Evolutionary conservation across 1,284 basidiomycete species (phyloP).

Genomic region (Serendipita sp.): DNA sequence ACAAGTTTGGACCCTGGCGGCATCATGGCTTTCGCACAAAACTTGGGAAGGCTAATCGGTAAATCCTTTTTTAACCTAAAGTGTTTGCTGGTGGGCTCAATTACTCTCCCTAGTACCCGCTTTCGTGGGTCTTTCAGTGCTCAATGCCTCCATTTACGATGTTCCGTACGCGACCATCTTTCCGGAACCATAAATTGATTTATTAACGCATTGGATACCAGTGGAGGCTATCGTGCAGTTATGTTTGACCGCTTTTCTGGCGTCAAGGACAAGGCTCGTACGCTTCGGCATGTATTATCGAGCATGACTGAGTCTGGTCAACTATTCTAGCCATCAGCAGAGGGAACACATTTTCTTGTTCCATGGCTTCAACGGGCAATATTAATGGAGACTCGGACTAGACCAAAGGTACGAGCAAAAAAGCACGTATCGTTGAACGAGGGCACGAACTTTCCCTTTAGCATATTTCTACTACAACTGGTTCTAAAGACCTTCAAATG

Average conservation of each 20-base stretch:
- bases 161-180: constrained; percentile 35
- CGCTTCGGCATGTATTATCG: not conserved
- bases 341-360: constrained; percentile 96
- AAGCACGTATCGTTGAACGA: not conserved
- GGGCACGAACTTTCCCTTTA: constrained; percentile 19
- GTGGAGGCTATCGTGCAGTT: constrained; percentile 83
- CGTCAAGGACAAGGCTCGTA: constrained; percentile 60
- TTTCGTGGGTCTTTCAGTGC: constrained; percentile 47
- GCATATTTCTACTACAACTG: constrained; percentile 96
- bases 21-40: not conserved
- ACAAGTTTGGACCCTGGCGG: not conserved
- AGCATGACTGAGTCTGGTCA: not conserved
- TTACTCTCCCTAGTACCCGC: constrained; percentile 45
- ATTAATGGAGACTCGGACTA: constrained; percentile 94
- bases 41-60: not conserved
- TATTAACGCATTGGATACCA: constrained; percentile 12
- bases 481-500: constrained; percentile 97
- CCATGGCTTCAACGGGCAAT: constrained; percentile 95
- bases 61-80: not conserved
- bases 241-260: constrained; percentile 98
- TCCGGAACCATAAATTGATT: not conserved
- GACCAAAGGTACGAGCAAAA: constrained; percentile 61
- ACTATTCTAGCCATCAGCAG: constrained; percentile 51
- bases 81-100: not conserved
- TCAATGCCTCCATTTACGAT: constrained; percentile 80